Conservation (phyloP, 225 moss, liverwort and hornwort species). For the Antitrichia curtipendula region DNA sequence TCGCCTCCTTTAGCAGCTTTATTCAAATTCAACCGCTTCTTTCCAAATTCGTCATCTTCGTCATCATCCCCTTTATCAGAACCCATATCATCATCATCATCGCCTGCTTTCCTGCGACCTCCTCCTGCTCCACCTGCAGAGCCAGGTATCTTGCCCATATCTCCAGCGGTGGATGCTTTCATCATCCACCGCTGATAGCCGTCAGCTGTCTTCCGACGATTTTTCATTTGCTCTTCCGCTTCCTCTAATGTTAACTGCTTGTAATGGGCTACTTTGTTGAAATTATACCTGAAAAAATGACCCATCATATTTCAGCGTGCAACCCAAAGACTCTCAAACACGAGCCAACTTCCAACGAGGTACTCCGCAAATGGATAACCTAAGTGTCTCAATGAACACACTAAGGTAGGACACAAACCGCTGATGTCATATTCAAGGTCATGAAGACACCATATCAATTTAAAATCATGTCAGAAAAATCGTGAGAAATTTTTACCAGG, state of each 20-base stretch:
- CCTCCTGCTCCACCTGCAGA: constrained; percentile 34
- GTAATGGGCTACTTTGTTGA: constrained; percentile 97
- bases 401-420: background rate
- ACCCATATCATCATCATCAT: constrained; percentile 49
- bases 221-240: constrained; percentile 99
- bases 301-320: background rate
- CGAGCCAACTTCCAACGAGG: background rate
- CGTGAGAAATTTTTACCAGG: constrained; percentile 37
- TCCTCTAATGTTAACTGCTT: constrained; percentile 96
- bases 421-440: background rate
- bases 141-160: constrained; percentile 49
- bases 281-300: constrained; percentile 67
- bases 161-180: constrained; percentile 81
- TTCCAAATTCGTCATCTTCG: constrained; percentile 87
- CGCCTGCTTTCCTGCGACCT: constrained; percentile 39
- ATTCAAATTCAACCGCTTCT: constrained; percentile 71
- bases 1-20: constrained; percentile 77
- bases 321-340: background rate
- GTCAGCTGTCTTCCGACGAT: constrained; percentile 97
- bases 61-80: constrained; percentile 87
- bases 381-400: background rate
- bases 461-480: background rate
- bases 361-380: background rate
- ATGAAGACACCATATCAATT: background rate
- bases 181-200: constrained; percentile 99